Evolutionary conservation across 2,329 filamentous ascomycete genomes (phyloP), one percentile per base, ranked within the genome.

Genomic region (Alternaria arbusti): DNA sequence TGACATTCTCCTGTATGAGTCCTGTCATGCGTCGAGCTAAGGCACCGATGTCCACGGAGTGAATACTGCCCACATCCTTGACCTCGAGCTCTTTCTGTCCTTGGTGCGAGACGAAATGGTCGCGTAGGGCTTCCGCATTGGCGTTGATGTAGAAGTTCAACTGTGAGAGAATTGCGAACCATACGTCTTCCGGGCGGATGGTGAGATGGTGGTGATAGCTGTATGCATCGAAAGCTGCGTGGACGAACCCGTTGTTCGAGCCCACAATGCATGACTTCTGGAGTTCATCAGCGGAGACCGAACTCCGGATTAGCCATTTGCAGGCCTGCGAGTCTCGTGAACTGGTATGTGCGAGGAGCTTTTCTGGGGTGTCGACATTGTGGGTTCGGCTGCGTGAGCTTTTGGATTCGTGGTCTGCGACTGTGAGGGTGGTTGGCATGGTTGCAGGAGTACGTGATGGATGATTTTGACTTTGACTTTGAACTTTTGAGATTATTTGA

Each of bases 41-140:
- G 0, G 17, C 5, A 1, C 61, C 63, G 2, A 69, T 54, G 5
- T 69, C 49, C 2, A 64, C 50, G 1, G 23, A 54, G 0, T 65
- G 6, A 5, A 70, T 65, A 9, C 4, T 56, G 5, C 64, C 65
- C 6, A 59, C 13, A 1, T 49, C 62, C 23, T 30, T 28, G 11
- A 74, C 60, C 3, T 20, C 26, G 23, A 74, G 62, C 51, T 69
- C 25, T 28, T 57, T 70, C 58, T 63, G 66, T 0, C 72, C 76
- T 13, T 77, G 20, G 59, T 82, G 80, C 3, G 67, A 63, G 20
- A 83, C 75, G 4, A 75, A 65, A 6, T 82, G 20, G 7, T 52
- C n/a, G 1, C 71, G 68, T 5, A 74, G 44, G 13, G 70, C 63
- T 47, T 76, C 68, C 3, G 73, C 66, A 26, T 74, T 65, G 12